Conservation (phyloP, 768 basidiomycete genomes). For the Lactarius tabidus region DNA sequence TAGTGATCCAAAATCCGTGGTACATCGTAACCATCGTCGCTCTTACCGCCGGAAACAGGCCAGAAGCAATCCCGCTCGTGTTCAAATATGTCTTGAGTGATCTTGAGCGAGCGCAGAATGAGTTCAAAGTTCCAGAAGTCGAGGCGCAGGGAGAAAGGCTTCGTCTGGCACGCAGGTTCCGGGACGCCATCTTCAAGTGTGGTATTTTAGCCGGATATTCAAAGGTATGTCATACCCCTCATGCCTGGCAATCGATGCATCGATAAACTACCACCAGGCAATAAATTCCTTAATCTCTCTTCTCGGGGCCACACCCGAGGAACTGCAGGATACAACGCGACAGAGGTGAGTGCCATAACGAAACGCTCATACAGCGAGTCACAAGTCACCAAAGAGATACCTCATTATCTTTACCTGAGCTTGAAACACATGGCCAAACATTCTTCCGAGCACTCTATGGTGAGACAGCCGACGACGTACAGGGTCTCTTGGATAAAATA, state of each 20-base stretch:
- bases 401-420: constrained; percentile 41
- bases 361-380: not conserved
- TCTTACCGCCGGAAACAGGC: constrained; percentile 54
- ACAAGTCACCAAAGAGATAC: constrained; percentile 36
- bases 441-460: constrained; percentile 53
- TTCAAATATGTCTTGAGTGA: constrained; percentile 49
- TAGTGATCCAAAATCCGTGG: constrained; percentile 48
- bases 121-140: constrained; percentile 24
- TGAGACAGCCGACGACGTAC: constrained; percentile 47
- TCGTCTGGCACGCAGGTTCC: constrained; percentile 49
- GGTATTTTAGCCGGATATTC: constrained; percentile 56
- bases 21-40: constrained; percentile 53
- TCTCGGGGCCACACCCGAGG: constrained; percentile 48
- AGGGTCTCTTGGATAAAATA: constrained; percentile 43
- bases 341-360: constrained; percentile 40
- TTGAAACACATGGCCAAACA: constrained; percentile 39
- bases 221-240: constrained; percentile 39
- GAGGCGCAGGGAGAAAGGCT: constrained; percentile 36
- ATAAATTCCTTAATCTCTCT: constrained; percentile 56
- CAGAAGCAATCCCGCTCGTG: constrained; percentile 54
- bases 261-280: constrained; percentile 34
- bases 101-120: constrained; percentile 31
- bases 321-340: constrained; percentile 44
- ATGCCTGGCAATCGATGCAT: not conserved
- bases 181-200: constrained; percentile 60